Evolutionary conservation across 768 basidiomycete species (phyloP), one percentile per base, ranked within the genome.

Genomic region (Leccinum arenicola): DNA sequence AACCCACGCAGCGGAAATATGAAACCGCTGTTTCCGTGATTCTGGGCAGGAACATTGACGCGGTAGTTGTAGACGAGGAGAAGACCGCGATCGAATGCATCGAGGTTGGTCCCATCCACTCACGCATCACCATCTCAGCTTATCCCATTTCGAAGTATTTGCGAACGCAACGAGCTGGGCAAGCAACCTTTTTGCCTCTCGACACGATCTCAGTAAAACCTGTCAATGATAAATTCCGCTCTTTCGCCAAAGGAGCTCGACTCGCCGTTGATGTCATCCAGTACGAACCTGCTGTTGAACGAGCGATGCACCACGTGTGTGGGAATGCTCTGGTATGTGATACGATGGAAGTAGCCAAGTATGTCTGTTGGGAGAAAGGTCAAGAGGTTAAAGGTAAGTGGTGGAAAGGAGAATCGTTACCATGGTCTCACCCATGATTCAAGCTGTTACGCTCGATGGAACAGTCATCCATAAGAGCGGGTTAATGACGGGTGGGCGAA

Each of bases 381-480:
- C 93, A 97, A 70, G 95, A 98, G 64, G 92, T 99, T 43, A 99
- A 99, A 81, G 93, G 96, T 95, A 58, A 36, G 82, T 35, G 6
- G 36, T 79, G 89, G 92, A 92, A 56, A 51, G 80, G 45, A 31
- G 12, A 6, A 36, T 55, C 50, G 35, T 56, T 21, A 6, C 23
- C 6, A 19, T 56, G n/a, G n/a, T 7, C 36, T 59, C 17, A 57
- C 27, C 29, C 7, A 2, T 35, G 12, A 29, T 49, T 58, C 45
- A 58, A 95, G 97, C 95, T 60, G 97, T 99, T 21, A 97, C 97
- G 1, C 78, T 99, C 47, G 95, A 98, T 48, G 97, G 97, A 1
- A 98, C 95, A 3, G 79, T 99, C 60, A 98, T 99, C 50, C 97
- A 99, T 74, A 95, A 95, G 77, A 95, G 93, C 64, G 97, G 97